Percentiles rank a stretch among this genome's conserved stretches.
phyloP scores from a whole-genome alignment of 2,329 filamentous ascomycete species.

The Sarocladium brachiariae region DNA sequence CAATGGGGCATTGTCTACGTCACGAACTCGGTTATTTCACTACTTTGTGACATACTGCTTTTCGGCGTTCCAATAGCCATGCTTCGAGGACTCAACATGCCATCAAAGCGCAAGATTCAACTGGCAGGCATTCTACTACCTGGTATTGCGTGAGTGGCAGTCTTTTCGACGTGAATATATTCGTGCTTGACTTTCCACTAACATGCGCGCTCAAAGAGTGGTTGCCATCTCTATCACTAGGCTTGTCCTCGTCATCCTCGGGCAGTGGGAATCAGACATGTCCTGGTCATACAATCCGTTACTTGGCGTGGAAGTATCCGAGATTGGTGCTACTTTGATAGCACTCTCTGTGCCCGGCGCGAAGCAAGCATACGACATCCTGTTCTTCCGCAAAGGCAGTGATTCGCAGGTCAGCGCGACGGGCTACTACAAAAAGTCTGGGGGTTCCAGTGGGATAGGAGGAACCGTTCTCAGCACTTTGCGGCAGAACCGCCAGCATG shows the following conservation, averaged over 20 bases:
- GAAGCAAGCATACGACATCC: conserved; percentile 37
- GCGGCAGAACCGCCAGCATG: conserved; percentile 23
- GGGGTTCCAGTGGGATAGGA: conserved; percentile 16
- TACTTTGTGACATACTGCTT: conserved; percentile 42
- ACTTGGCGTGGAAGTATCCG: conserved; percentile 41
- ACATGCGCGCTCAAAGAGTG: conserved; percentile 28
- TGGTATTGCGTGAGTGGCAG: conserved; percentile 35
- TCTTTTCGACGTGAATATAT: too few relatives aligned
- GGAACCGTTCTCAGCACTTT: conserved; percentile 24
- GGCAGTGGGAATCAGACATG: conserved; percentile 39
- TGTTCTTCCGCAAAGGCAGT: conserved; percentile 18
- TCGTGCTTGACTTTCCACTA: not conserved
- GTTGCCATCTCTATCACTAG: conserved; percentile 41
- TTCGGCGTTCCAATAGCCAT: conserved; percentile 44
- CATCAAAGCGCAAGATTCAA: conserved; percentile 36
- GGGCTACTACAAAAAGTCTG: conserved; percentile 15
- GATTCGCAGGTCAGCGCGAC: conserved; percentile 8
- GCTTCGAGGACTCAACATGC: conserved; percentile 37
- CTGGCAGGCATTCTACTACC: conserved; percentile 41
- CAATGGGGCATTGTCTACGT: conserved; percentile 45
- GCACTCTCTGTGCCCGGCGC: conserved; percentile 43
- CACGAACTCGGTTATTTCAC: conserved; percentile 41
- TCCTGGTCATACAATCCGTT: conserved; percentile 46
- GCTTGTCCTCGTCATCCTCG: conserved; percentile 38
- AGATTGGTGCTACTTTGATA: conserved; percentile 43